Evolutionary conservation across 441 rosid genomes (phyloP), one percentile per base, ranked within the genome.

Genomic region (Gossypium gossypioides): DNA sequence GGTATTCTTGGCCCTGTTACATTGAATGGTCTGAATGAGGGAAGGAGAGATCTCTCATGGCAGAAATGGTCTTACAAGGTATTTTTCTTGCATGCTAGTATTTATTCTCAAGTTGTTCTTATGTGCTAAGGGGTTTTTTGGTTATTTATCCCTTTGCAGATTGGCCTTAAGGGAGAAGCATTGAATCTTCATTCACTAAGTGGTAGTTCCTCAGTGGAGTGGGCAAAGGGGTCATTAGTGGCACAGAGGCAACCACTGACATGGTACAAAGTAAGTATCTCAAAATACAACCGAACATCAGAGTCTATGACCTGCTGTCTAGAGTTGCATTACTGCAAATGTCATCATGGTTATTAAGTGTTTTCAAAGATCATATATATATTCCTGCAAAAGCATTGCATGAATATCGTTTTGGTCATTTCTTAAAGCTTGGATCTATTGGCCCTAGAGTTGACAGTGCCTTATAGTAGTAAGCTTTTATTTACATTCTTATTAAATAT

Each of bases 51-150:
- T 80, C 74, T 95, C 64, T 86, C 99, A 18, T 91, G 99, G 98
- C 96, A 92, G 84, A 92, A 88, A 77, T 95, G 99, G 99, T 75
- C 95, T 54, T 95, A 95, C 79, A 89, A 89, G 96, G 99, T 63
- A 48, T 61, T 62, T 48, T 57, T 57, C 65, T 56, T 71, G 12
- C 52, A 24, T 42, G n/a, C 25, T 25, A 22, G 44, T 6, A 3
- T 52, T 10, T 16, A 2, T 66, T 21, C 16, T 56, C 62, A 29
- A 46, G 7, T 34, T 60, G 6, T 19, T 27, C 69, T n/a, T 15
- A 25, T 15, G 29, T 60, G 42, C 67, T 13, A 44, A 46, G 52
- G 44, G 60, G 54, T 79, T 27, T 74, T 68, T 46, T 6, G 51
- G 70, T 68, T 69, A n/a, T 37, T 12, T 57, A 68, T 46, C 72